A percentile compares a stretch with the other conserved stretches of the same genome.
Conservation (phyloP, 371 early-diverging fungal species). For the Haplosporangium sp. region DNA sequence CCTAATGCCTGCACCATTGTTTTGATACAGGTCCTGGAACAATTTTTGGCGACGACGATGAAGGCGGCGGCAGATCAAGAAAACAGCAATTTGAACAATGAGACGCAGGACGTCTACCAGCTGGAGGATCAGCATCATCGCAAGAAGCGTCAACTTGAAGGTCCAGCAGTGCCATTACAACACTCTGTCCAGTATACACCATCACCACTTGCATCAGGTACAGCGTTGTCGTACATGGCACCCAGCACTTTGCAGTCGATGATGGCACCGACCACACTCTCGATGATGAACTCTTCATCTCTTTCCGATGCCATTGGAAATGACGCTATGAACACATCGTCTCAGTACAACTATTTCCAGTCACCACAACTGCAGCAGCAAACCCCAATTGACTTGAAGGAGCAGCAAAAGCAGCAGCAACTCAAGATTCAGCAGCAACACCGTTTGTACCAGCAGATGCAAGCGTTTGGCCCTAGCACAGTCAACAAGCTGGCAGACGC, state of each 20-base stretch:
- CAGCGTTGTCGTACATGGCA: not conserved
- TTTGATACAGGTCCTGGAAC: slow-evolving; percentile 40
- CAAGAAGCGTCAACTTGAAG: slow-evolving; percentile 43
- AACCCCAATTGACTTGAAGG: slow-evolving; percentile 33
- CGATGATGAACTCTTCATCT: slow-evolving; percentile 23
- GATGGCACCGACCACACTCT: slow-evolving; percentile 28
- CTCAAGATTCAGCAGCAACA: slow-evolving; percentile 49
- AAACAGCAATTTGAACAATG: not conserved
- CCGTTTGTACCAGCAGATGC: slow-evolving; percentile 47
- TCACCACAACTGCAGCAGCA: slow-evolving; percentile 8
- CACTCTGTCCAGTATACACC: slow-evolving; percentile 6
- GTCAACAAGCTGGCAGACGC: slow-evolving; percentile 20
- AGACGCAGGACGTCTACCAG: not conserved
- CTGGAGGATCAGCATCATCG: slow-evolving; percentile 17
- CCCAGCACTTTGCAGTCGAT: not conserved
- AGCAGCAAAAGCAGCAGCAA: slow-evolving; percentile 52
- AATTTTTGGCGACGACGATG: slow-evolving; percentile 38
- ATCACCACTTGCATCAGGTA: not conserved
- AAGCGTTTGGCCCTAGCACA: slow-evolving; percentile 31
- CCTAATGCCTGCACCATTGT: not conserved
- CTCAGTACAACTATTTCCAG: slow-evolving; percentile 9
- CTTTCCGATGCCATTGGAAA: slow-evolving; percentile 3
- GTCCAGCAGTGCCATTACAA: not conserved
- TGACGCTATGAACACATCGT: not conserved
- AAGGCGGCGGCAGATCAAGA: slow-evolving; percentile 46